Percentiles rank a stretch among this genome's conserved stretches.
Evolutionary conservation across 352 stramenopile species (phyloP).

Genomic region (Phytophthora sansomeana): DNA sequence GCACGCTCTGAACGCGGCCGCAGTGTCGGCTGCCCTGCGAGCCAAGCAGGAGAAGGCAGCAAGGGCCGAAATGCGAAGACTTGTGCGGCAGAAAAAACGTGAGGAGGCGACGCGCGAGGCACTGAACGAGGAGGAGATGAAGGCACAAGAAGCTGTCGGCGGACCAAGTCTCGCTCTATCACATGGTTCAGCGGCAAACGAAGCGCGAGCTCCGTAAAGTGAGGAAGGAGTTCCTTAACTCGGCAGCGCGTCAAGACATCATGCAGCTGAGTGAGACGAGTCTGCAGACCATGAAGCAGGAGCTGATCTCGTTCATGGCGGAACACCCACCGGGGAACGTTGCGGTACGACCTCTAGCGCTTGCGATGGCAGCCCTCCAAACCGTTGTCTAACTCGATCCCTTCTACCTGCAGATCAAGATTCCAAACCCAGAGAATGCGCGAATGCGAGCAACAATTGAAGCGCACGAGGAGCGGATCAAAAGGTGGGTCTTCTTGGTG

Average conservation of each 20-base stretch:
- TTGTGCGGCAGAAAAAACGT: conserved; percentile 52
- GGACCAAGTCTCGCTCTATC: conserved; percentile 70
- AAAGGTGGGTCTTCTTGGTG: conserved; percentile 33
- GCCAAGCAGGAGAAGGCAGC: conserved; percentile 61
- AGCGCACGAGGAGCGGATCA: conserved; percentile 52
- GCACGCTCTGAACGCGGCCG: conserved; percentile 46
- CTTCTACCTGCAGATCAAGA: conserved; percentile 38
- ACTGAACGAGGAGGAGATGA: conserved; percentile 49
- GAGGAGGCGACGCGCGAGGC: conserved; percentile 55
- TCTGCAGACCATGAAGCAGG: conserved; percentile 68
- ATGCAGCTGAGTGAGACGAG: conserved; percentile 75
- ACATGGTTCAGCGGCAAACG: conserved; percentile 62
- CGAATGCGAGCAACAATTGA: conserved; percentile 60
- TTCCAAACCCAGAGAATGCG: conserved; percentile 72
- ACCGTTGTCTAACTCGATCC: conserved; percentile 4
- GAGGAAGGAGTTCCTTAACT: conserved; percentile 72
- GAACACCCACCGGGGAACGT: conserved; percentile 55
- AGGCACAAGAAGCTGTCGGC: conserved; percentile 46
- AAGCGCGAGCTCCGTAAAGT: conserved; percentile 75
- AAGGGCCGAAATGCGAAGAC: conserved; percentile 51
- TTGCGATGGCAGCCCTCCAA: background rate
- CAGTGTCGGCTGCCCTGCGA: conserved; percentile 51
- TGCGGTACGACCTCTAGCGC: conserved; percentile 36
- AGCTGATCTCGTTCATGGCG: conserved; percentile 69
- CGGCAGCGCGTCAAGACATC: conserved; percentile 62